Conservation (phyloP, 805 yeast genomes). For the Ogataea paradorogensis region DNA sequence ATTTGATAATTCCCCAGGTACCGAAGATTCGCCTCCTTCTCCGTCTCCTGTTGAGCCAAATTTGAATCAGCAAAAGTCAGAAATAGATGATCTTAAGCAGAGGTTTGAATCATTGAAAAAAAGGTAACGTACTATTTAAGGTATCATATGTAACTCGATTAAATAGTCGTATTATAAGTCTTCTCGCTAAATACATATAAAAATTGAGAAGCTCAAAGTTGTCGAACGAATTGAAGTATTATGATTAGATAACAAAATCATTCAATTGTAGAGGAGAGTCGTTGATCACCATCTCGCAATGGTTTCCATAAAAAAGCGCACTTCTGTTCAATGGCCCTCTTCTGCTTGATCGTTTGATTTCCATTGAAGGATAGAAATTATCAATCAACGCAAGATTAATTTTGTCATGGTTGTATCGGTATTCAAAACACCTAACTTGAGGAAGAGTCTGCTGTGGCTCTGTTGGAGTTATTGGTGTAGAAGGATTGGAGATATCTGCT, state of each 20-base stretch:
- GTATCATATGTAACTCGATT: not conserved
- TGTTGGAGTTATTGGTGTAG: slow-evolving; percentile 2
- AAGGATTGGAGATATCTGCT: not conserved
- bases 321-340: slow-evolving; percentile 31
- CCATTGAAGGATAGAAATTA: slow-evolving; percentile 6
- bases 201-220: not conserved
- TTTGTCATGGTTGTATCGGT: slow-evolving; percentile 28
- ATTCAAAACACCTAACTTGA: slow-evolving; percentile 22
- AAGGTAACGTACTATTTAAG: slow-evolving; percentile 9
- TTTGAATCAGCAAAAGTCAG: slow-evolving; percentile 7
- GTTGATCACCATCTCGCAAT: slow-evolving; percentile 31
- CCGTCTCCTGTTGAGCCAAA: not conserved
- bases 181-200: slow-evolving; percentile 3
- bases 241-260: slow-evolving; percentile 23
- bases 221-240: not conserved
- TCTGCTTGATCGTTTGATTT: slow-evolving; percentile 4
- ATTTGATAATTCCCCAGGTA: slow-evolving; percentile 14
- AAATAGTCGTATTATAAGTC: slow-evolving; percentile 1
- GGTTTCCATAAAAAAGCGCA: slow-evolving; percentile 32
- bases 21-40: not conserved
- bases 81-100: slow-evolving; percentile 31
- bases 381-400: slow-evolving; percentile 29
- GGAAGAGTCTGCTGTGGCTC: slow-evolving; percentile 2
- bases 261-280: slow-evolving; percentile 21
- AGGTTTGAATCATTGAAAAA: slow-evolving; percentile 45